Evolutionary conservation across 2,329 filamentous ascomycete species (phyloP), one percentile per base, ranked within the genome.

Genomic region (Cladosporium phlei): DNA sequence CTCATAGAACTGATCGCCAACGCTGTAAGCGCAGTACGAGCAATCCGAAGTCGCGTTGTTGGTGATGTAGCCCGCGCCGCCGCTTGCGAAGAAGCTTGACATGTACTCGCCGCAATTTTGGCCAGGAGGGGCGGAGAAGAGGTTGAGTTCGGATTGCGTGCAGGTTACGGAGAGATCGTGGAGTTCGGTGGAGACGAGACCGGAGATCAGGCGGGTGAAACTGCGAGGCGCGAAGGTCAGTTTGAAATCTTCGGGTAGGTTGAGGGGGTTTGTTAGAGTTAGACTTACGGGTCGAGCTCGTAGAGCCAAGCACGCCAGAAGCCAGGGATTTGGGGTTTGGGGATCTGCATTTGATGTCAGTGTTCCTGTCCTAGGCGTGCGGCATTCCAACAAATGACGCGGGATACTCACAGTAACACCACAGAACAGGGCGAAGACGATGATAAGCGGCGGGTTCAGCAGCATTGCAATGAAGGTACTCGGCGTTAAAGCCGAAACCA

Each of bases 261-360:
- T 30, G 40, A 45, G 40, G 22, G 12, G 12, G 5, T n/a, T 43
- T 17, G 38, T 16, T 22, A 14, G 6, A 17, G 14, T 19, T 33
- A 21, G 29, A 52, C 53, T 49, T 50, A 56, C 2, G 88, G 88
- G 60, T 89, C 82, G 12, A 94, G 79, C 65, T 91, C 74, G 70
- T 90, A 90, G 6, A 93, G 73, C 87, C 86, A 93, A 1, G 77
- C 74, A 25, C 83, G 77, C 85, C 86, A 93, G 69, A 89, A 89
- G 2, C 68, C 71, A 2, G 86, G 84, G 68, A 94, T 94, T 65
- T 86, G 81, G 0, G 83, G 78, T 32, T 82, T 79, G 0, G 88
- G 85, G 2, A 45, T 45, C 40, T 45, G 22, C 14, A 19, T 5
- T 9, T 29, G 30, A 35, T 35, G 30, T 45, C 32, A 45, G 30